Base-by-base conservation (phyloP, 352 stramenopile species). In the Globisporangium paroecandrum region DNA sequence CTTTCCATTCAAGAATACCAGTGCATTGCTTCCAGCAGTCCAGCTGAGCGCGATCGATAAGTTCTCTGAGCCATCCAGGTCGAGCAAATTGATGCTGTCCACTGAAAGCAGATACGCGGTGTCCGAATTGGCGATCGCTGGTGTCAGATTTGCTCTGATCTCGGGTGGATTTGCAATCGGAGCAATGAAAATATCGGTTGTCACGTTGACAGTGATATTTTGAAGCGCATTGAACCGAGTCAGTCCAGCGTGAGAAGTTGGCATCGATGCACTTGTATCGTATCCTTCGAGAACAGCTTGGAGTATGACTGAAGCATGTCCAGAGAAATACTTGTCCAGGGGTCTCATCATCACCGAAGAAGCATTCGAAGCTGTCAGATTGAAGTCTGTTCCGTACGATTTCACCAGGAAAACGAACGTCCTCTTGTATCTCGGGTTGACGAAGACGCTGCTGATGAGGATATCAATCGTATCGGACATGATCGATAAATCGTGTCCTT, bases 11-110 rank as follows among this genome's bases (percentile, higher is more conserved):
- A 75, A 65, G 13, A 70, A 63, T 4, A 77, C 57, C 8, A 64
- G n/a, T 4, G 69, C 62, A 1, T 22, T 27, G 58, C 69, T 27
- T 18, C 29, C 60, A 13, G 43, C 27, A 1, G 65, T 47, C 2
- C 55, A 29, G 24, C 25, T 7, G 22, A 49, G 13, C 29, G 71
- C 24, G 51, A 73, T 66, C 0, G 62, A 70, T 4, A 77, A 60
- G 13, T 66, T 36, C 32, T 77, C 72, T 10, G 65, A 75, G 0
- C 69, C 69, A 64, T 77, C 72, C 46, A 70, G 25, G 51, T 75
- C 72, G 15, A 59, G 56, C 7, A 77, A 24, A 12, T 51, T 59
- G 18, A 77, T 69, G 20, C 3, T 22, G 12, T 38, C 46, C 3
- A 75, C 56, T 13, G 47, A 62, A 25, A 77, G 0, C 7, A 75